These are phyloP conservation scores for Bauhinia variegata DNA, from an alignment of 306 rosid species.

Conservation along the genomic window DNA sequence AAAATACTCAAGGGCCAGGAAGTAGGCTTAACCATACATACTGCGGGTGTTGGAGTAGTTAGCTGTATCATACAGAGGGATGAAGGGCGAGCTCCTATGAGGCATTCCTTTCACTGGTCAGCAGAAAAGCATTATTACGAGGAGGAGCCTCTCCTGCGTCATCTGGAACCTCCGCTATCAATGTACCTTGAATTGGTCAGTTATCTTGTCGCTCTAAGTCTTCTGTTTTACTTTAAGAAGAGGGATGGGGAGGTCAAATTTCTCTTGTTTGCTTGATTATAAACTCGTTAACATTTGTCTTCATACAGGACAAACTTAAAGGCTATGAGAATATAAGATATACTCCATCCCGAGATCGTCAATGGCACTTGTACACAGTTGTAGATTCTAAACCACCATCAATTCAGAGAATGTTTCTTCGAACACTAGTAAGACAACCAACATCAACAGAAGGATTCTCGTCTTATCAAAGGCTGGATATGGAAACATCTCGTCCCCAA, in stretches of 20 bases:
- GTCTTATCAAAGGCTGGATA: slow-evolving; percentile 59
- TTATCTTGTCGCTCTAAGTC: slow-evolving; percentile 35
- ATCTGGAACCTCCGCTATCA: slow-evolving; percentile 96
- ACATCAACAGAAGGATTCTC: slow-evolving; percentile 73
- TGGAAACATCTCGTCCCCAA: slow-evolving; percentile 47
- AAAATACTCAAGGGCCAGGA: slow-evolving; percentile 86
- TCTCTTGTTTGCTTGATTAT: slow-evolving; percentile 30
- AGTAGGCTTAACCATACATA: slow-evolving; percentile 64
- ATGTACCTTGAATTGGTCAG: slow-evolving; percentile 98
- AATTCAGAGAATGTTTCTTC: slow-evolving; percentile 88
- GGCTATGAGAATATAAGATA: slow-evolving; percentile 74
- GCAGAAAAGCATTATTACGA: slow-evolving; percentile 69
- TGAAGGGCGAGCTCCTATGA: slow-evolving; percentile 99
- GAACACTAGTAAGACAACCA: slow-evolving; percentile 93
- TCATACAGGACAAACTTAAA: slow-evolving; percentile 85
- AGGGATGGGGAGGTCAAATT: slow-evolving; percentile 2
- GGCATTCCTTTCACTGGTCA: slow-evolving; percentile 99
- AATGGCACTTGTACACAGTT: slow-evolving; percentile 93
- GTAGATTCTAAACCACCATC: slow-evolving; percentile 66
- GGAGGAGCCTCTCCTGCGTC: slow-evolving; percentile 94
- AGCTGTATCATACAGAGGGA: slow-evolving; percentile 98
- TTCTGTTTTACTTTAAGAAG: neutral
- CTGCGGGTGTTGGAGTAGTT: slow-evolving; percentile 84
- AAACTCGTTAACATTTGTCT: slow-evolving; percentile 37
- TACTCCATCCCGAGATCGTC: slow-evolving; percentile 96